These are phyloP conservation scores for Apiotrichum montevideense DNA, from an alignment of 1,284 basidiomycete genomes.

Conservation along the genomic window DNA sequence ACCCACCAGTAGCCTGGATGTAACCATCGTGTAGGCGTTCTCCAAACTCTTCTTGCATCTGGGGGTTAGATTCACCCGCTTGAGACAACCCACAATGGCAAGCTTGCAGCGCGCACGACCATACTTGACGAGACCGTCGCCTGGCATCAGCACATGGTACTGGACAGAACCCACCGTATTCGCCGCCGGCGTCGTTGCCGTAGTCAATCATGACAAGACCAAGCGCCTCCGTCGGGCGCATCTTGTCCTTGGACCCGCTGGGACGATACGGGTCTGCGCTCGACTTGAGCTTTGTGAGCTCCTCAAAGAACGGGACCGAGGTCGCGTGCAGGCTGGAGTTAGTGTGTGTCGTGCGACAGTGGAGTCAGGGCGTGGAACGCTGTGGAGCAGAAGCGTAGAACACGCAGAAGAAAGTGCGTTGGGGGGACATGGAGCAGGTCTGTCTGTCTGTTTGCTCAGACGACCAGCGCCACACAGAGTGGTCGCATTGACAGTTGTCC, in stretches of 20 bases:
- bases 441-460: too few species aligned
- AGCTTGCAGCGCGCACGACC: conserved; percentile 75
- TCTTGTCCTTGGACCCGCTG: conserved; percentile 33
- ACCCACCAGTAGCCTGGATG: conserved; percentile 54
- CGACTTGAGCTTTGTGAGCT: conserved; percentile 39
- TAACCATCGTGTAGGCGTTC: conserved; percentile 61
- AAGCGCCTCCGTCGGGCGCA: conserved; percentile 64
- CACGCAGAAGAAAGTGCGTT: too few species aligned
- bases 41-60: conserved; percentile 65
- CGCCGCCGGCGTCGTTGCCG: conserved; percentile 70
- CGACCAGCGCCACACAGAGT: too few species aligned
- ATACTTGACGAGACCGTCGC: conserved; percentile 60
- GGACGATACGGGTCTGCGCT: conserved; percentile 42
- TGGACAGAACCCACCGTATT: conserved; percentile 49
- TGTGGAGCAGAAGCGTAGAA: too few species aligned
- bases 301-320: conserved; percentile 38
- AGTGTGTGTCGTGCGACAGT: background rate
- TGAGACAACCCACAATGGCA: conserved; percentile 53
- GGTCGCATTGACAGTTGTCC: too few species aligned
- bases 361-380: too few species aligned
- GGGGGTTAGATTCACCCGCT: background rate
- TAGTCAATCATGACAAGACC: conserved; percentile 79
- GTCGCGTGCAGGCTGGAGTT: conserved; percentile 42
- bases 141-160: conserved; percentile 11
- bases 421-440: too few species aligned